phyloP scores from a whole-genome alignment of 768 basidiomycete species.

The Leccinum obscurum region DNA sequence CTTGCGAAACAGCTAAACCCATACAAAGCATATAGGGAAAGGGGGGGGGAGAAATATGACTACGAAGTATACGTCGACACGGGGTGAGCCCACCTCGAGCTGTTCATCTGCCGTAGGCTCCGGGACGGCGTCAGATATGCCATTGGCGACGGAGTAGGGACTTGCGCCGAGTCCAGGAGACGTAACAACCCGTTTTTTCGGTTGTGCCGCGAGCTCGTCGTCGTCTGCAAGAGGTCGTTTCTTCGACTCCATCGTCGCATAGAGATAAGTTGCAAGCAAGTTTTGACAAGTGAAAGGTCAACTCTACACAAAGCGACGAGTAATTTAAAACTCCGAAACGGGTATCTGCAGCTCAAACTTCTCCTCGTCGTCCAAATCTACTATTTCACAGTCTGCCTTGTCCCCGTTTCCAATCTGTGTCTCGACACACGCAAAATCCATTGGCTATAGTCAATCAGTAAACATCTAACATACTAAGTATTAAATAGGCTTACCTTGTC shows the following conservation, averaged over 20 bases:
- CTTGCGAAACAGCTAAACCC: conserved; percentile 72
- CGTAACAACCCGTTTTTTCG: conserved; percentile 59
- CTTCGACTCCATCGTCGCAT: conserved; percentile 51
- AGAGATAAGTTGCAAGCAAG: conserved; percentile 16
- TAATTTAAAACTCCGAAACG: conserved; percentile 32
- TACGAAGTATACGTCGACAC: conserved; percentile 22
- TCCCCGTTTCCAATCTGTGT: conserved; percentile 87
- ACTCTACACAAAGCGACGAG: conserved; percentile 15
- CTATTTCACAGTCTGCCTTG: conserved; percentile 81
- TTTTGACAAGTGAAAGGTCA: background rate
- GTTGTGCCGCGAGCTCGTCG: conserved; percentile 40
- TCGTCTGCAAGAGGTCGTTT: conserved; percentile 60
- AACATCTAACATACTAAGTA: background rate
- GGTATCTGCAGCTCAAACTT: background rate
- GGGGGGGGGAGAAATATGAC: conserved; percentile 18
- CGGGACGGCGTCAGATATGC: conserved; percentile 31
- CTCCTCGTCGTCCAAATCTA: conserved; percentile 41
- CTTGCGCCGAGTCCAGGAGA: conserved; percentile 45
- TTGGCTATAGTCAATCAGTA: conserved; percentile 43
- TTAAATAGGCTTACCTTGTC: conserved; percentile 50
- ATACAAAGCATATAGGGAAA: conserved; percentile 8
- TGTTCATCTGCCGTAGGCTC: conserved; percentile 54
- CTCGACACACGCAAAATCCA: conserved; percentile 89
- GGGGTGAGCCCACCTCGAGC: conserved; percentile 57
- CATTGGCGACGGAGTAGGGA: conserved; percentile 45